These are phyloP conservation scores for Fomitopsis pulvina DNA, from an alignment of 768 basidiomycete genomes.

Conservation along the genomic window DNA sequence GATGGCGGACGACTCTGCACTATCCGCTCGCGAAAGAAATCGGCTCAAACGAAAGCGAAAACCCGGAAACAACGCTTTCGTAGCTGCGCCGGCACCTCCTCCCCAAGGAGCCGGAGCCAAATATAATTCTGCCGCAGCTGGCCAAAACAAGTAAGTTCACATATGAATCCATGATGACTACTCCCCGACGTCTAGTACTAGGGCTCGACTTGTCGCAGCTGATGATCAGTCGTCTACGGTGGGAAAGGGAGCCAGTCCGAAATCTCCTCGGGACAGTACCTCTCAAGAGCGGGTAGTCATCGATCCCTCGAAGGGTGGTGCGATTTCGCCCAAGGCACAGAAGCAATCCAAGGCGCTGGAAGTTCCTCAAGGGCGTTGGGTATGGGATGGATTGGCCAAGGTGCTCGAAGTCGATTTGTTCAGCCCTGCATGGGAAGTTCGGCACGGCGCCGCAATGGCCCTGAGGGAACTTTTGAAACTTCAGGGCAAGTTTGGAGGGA, in stretches of 20 bases:
- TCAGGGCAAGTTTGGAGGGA: slow-evolving; percentile 80
- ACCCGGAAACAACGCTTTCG: slow-evolving; percentile 76
- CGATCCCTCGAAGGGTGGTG: slow-evolving; percentile 81
- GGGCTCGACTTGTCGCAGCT: slow-evolving; percentile 66
- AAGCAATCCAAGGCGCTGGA: slow-evolving; percentile 74
- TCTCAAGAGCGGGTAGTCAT: slow-evolving; percentile 61
- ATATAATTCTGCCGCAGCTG: slow-evolving; percentile 51
- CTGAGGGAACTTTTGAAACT: slow-evolving; percentile 80
- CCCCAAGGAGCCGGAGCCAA: slow-evolving; percentile 53
- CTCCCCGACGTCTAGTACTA: slow-evolving; percentile 21
- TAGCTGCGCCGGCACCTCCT: slow-evolving; percentile 59
- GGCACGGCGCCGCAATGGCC: slow-evolving; percentile 92
- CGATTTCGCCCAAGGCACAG: slow-evolving; percentile 70
- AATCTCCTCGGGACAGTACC: slow-evolving; percentile 30
- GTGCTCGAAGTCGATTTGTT: slow-evolving; percentile 80
- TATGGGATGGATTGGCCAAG: slow-evolving; percentile 80
- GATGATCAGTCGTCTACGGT: slow-evolving; percentile 44
- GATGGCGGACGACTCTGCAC: slow-evolving; percentile 43
- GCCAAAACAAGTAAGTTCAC: slow-evolving; percentile 50
- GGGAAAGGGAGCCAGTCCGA: slow-evolving; percentile 55
- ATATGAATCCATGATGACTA: slow-evolving; percentile 14
- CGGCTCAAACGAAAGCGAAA: slow-evolving; percentile 94
- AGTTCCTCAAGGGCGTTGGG: slow-evolving; percentile 69
- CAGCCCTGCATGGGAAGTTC: slow-evolving; percentile 84
- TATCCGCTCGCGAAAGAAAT: slow-evolving; percentile 92